phyloP scores from a whole-genome alignment of 1,284 basidiomycete species.

The Xerocomus minutiporus region DNA sequence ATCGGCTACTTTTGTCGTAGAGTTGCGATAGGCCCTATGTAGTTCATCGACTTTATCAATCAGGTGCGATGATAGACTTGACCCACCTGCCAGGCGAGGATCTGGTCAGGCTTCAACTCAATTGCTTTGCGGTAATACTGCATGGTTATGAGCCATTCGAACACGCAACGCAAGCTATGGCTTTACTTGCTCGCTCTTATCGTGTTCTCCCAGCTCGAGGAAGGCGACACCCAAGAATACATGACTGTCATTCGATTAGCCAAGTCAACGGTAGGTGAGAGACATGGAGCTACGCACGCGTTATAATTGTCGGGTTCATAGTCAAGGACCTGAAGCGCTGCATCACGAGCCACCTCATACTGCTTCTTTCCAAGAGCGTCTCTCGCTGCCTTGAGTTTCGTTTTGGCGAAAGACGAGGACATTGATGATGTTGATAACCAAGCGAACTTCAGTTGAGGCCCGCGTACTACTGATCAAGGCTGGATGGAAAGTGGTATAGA shows the following conservation, averaged over 20 bases:
- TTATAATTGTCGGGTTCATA: constrained; percentile 77
- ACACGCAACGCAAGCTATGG: not conserved
- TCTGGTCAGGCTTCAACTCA: constrained; percentile 56
- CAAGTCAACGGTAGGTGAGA: not conserved
- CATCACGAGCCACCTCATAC: constrained; percentile 63
- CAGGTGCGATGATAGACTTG: not conserved
- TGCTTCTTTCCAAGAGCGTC: constrained; percentile 76
- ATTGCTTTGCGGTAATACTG: constrained; percentile 77
- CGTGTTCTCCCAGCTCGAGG: constrained; percentile 64
- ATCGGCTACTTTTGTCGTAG: constrained; percentile 60
- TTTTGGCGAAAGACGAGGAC: constrained; percentile 50
- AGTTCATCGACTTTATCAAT: constrained; percentile 1
- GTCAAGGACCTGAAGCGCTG: constrained; percentile 61
- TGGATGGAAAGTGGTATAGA: too few species aligned
- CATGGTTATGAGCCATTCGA: constrained; percentile 15
- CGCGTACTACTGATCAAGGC: too few species aligned
- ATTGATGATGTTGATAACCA: constrained; percentile 3
- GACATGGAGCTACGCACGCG: constrained; percentile 51
- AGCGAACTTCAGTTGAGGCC: too few species aligned
- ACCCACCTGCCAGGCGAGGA: constrained; percentile 74
- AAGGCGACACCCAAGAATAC: constrained; percentile 79
- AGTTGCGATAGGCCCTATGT: constrained; percentile 68
- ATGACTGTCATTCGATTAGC: constrained; percentile 45
- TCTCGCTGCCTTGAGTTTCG: constrained; percentile 78
- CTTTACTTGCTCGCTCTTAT: constrained; percentile 80